A percentile compares a stretch with the other conserved stretches of the same genome.
Conservation (phyloP, 2,329 filamentous ascomycete species). For the Sporothrix curviconia region DNA sequence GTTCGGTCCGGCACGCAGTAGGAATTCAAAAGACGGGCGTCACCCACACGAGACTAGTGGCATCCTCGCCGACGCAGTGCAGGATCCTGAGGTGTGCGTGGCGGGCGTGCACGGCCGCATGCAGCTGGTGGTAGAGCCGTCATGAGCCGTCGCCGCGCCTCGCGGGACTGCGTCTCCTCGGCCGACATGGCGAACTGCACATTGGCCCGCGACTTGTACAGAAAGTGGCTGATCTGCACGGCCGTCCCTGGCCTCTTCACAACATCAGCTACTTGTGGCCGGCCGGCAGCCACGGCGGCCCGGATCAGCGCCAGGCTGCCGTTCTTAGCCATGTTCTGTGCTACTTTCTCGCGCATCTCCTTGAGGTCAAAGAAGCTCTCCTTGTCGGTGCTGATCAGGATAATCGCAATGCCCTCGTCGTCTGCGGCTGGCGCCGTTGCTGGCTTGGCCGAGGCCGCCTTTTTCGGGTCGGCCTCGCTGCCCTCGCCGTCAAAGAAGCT, state of each 20-base stretch:
- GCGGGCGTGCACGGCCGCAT: slow-evolving; percentile 77
- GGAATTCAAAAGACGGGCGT: slow-evolving; percentile 86
- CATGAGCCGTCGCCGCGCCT: slow-evolving; percentile 66
- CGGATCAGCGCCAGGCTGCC: slow-evolving; percentile 70
- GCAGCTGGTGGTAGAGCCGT: slow-evolving; percentile 78
- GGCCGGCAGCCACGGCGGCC: slow-evolving; percentile 61
- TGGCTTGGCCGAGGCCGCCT: neutral
- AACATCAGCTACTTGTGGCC: slow-evolving; percentile 66
- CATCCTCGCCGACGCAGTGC: slow-evolving; percentile 67
- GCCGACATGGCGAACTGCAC: slow-evolving; percentile 93
- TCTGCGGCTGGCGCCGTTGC: neutral
- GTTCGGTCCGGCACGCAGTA: slow-evolving; percentile 84
- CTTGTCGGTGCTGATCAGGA: slow-evolving; percentile 86
- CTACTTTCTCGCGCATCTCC: slow-evolving; percentile 58
- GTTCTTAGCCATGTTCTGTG: slow-evolving; percentile 66
- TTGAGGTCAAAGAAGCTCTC: slow-evolving; percentile 90
- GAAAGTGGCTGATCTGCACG: slow-evolving; percentile 74
- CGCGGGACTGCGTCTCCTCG: slow-evolving; percentile 31
- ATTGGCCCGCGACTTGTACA: slow-evolving; percentile 91
- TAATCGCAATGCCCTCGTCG: slow-evolving; percentile 77
- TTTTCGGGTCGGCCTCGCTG: slow-evolving; percentile 18
- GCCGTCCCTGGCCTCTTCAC: slow-evolving; percentile 54
- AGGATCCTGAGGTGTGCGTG: slow-evolving; percentile 81
- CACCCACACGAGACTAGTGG: slow-evolving; percentile 80
- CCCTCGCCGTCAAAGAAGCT: slow-evolving; percentile 68